phyloP scores from a whole-genome alignment of 495 filamentous ascomycete genomes.

The Articulospora tetracladia region DNA sequence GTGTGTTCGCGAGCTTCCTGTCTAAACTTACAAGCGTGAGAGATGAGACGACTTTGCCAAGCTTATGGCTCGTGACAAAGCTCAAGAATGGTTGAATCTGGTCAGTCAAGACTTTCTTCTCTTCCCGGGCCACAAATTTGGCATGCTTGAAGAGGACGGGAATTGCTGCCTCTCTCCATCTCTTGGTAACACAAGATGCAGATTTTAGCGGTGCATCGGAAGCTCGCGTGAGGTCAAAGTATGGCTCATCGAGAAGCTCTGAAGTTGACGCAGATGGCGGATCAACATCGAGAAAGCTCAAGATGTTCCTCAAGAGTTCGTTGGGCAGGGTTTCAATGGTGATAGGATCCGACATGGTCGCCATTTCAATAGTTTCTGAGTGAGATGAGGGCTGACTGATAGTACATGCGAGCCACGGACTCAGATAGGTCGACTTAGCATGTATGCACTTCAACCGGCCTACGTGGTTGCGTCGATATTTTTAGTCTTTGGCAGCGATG shows the following conservation, averaged over 20 bases:
- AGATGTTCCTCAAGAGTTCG: constrained; percentile 37
- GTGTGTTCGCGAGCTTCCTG: constrained; percentile 3
- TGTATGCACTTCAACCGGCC: too few relatives aligned
- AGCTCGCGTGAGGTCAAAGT: constrained; percentile 16
- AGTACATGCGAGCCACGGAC: background rate
- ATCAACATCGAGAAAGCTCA: constrained; percentile 31
- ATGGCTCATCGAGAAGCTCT: constrained; percentile 37
- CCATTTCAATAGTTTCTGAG: too few relatives aligned
- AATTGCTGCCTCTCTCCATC: constrained; percentile 35
- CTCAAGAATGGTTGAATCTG: constrained; percentile 21
- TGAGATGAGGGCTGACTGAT: too few relatives aligned
- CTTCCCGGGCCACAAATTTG: constrained; percentile 14
- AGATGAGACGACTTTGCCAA: constrained; percentile 8
- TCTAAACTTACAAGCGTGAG: constrained; percentile 14
- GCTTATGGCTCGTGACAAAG: constrained; percentile 12
- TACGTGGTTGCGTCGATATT: too few relatives aligned
- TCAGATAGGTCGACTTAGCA: too few relatives aligned
- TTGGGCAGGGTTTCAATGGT: constrained; percentile 34
- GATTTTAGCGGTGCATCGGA: constrained; percentile 32
- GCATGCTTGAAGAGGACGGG: constrained; percentile 39
- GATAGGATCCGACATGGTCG: background rate
- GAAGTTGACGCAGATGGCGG: constrained; percentile 34
- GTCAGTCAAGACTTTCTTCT: constrained; percentile 13
- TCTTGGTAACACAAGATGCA: constrained; percentile 34
- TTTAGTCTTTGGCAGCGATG: too few relatives aligned